Conservation (phyloP, 2,329 filamentous ascomycete species). For the Calycina herbarum region DNA sequence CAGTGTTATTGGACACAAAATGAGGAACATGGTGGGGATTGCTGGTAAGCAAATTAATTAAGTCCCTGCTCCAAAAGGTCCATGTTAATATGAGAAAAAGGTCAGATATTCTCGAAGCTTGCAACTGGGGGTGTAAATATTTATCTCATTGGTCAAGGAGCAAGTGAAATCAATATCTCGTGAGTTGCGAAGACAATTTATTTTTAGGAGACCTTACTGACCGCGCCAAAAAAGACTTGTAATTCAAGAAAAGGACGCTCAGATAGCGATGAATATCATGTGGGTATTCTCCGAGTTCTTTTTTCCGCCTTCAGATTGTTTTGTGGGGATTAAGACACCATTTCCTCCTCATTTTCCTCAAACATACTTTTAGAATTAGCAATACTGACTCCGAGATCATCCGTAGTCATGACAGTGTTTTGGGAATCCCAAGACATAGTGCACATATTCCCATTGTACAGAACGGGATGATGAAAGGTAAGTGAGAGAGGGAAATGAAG, state of each 20-base stretch:
- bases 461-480: constrained; percentile 24
- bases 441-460: constrained; percentile 13
- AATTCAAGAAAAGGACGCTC: background rate
- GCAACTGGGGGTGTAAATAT: constrained; percentile 54
- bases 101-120: constrained; percentile 51
- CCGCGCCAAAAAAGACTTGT: background rate
- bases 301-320: too few species aligned
- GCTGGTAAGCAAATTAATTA: constrained; percentile 10
- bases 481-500: background rate
- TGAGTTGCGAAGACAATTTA: constrained; percentile 9
- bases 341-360: too few species aligned
- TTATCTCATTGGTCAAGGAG: constrained; percentile 54
- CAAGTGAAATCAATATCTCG: constrained; percentile 31
- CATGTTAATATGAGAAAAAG: constrained; percentile 41
- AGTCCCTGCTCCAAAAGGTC: background rate
- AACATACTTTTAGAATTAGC: too few species aligned
- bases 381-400: too few species aligned
- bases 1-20: constrained; percentile 50
- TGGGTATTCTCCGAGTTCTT: too few species aligned
- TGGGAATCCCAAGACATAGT: constrained; percentile 17
- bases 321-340: too few species aligned
- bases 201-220: background rate
- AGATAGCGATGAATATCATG: constrained; percentile 23
- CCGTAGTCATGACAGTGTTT: constrained; percentile 18
- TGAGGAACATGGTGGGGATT: constrained; percentile 49